A percentile compares a stretch with the other conserved stretches of the same genome.
These are phyloP conservation scores for Aspergillus sp. DNA, from an alignment of 2,329 filamentous ascomycete genomes.

Conservation along the genomic window DNA sequence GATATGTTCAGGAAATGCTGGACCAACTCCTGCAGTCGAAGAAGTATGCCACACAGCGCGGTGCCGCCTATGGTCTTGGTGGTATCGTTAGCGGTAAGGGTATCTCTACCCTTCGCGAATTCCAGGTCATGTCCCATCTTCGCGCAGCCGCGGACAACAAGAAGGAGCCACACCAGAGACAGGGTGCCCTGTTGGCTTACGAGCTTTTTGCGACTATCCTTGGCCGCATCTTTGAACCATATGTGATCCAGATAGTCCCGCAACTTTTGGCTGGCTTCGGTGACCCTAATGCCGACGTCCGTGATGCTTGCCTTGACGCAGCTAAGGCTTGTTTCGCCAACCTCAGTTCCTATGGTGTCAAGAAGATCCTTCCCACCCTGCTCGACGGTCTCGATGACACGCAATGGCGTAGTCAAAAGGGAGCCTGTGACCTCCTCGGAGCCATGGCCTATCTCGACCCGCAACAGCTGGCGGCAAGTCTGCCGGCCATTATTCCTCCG, in stretches of 20 bases:
- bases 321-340: constrained; percentile 92
- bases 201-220: constrained; percentile 86
- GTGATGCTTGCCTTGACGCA: constrained; percentile 87
- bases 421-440: constrained; percentile 91
- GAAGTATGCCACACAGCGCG: constrained; percentile 88
- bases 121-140: constrained; percentile 79
- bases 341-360: constrained; percentile 93
- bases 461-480: constrained; percentile 84
- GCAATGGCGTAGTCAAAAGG: constrained; percentile 98
- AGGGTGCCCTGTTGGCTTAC: constrained; percentile 85
- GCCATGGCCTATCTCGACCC: constrained; percentile 99
- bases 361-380: constrained; percentile 87
- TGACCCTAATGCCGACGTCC: constrained; percentile 82
- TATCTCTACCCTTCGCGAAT: constrained; percentile 76
- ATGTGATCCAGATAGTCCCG: constrained; percentile 92
- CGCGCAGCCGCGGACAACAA: constrained; percentile 88
- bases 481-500: constrained; percentile 96
- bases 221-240: constrained; percentile 88
- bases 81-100: constrained; percentile 88
- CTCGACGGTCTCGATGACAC: constrained; percentile 89
- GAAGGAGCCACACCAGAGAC: constrained; percentile 83
- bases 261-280: constrained; percentile 87
- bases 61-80: constrained; percentile 90
- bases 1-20: constrained; percentile 78
- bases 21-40: constrained; percentile 82